Conservation (phyloP, 2,329 filamentous ascomycete genomes). For the Exophiala dermatitidis region DNA sequence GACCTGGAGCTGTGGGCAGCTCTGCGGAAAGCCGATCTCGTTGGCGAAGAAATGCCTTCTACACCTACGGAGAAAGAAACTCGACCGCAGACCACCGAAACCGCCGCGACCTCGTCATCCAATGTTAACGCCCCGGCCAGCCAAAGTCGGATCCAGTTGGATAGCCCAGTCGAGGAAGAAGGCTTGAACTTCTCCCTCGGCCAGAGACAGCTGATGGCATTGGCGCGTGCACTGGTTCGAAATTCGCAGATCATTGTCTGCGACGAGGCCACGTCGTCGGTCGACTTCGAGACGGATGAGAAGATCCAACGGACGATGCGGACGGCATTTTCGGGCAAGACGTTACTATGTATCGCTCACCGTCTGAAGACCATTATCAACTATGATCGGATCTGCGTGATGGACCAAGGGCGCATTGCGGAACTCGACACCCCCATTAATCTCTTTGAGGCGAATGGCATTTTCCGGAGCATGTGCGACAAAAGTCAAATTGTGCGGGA, state of each 20-base stretch:
- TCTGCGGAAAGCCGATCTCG: constrained; percentile 40
- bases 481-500: constrained; percentile 62
- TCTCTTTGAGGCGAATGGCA: constrained; percentile 66
- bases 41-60: constrained; percentile 42
- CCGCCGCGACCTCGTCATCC: constrained; percentile 19
- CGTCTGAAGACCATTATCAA: constrained; percentile 83
- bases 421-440: constrained; percentile 72
- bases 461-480: constrained; percentile 87
- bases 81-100: constrained; percentile 29
- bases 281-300: constrained; percentile 94
- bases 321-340: constrained; percentile 75
- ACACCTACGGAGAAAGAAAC: constrained; percentile 43
- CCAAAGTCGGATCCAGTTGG: constrained; percentile 63
- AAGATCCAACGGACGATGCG: constrained; percentile 91
- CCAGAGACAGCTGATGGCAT: constrained; percentile 89
- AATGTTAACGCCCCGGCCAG: constrained; percentile 22
- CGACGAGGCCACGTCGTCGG: constrained; percentile 87
- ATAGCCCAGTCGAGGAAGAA: constrained; percentile 82
- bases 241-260: constrained; percentile 88
- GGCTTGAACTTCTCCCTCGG: constrained; percentile 93
- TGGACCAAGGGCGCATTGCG: constrained; percentile 82
- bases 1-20: constrained; percentile 44
- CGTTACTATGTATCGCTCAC: constrained; percentile 86
- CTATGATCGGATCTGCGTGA: constrained; percentile 93
- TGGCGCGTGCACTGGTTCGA: constrained; percentile 82